Evolutionary conservation across 805 yeast genomes (phyloP), one percentile per base, ranked within the genome.

Genomic region (Candida orba): DNA sequence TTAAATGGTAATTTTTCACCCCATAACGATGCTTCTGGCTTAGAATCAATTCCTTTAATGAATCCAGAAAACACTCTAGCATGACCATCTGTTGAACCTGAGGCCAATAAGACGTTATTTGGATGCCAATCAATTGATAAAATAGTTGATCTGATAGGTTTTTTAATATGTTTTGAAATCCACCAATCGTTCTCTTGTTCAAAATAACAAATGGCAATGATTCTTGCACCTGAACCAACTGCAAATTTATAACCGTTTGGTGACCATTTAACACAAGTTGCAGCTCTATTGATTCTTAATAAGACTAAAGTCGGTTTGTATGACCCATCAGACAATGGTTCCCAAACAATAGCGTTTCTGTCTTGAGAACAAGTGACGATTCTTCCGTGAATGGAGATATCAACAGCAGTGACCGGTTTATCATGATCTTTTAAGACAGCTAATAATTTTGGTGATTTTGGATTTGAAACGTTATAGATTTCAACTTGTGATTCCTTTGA

Each of bases 131-230:
- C 81, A 44, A 91, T 72, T 37, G 84, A 72, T 52, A 90, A 73
- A 52, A 90, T 75, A 29, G 97, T 88, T 10, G 96, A 84, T 62
- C 83, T 81, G 56, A 93, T 72, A n/a, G 97, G 96, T 65, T 86
- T 88, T 71, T 90, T 90, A 66, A 93, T 84, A 68, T 91, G 99
- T 66, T 91, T 91, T 13, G 98, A 87, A 41, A 93, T 90, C 99
- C 99, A 93, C 99, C 99, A 93, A 63, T 93, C 96, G 63, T 91
- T 93, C 57, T 89, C 96, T 49, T 74, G 84, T 67, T 93, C 99
- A 62, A 84, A 93, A 68, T 90, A 93, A 69, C 99, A 93, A 40
- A 93, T 85, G 9, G 98, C 96, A 64, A 93, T 82, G 50, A 85
- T 84, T 47, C 98, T 73, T 37, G 96, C 97, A 38, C 96, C 88